phyloP scores from a whole-genome alignment of 2,329 filamentous ascomycete species.

The Penicillium rolfsii region DNA sequence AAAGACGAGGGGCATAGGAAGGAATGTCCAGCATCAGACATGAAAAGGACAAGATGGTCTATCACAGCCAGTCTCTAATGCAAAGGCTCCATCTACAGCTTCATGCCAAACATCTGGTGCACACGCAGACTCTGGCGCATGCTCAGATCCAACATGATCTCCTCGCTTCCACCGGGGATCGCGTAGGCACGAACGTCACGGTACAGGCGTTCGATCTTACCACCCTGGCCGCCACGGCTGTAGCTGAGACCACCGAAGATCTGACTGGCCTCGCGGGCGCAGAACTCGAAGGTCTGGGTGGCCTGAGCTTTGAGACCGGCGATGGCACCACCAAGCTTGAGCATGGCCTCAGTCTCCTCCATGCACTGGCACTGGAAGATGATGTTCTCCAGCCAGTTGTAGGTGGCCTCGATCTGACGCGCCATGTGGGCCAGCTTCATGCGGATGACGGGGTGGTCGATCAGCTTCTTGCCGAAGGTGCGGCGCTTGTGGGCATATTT shows the following conservation, averaged over 20 bases:
- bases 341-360: conserved; percentile 93
- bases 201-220: conserved; percentile 92
- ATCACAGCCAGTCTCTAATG: conserved; percentile 4
- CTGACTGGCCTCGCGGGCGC: conserved; percentile 91
- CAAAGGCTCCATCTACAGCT: conserved; percentile 63
- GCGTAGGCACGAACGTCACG: conserved; percentile 95
- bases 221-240: conserved; percentile 89
- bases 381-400: conserved; percentile 94
- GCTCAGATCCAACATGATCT: conserved; percentile 98
- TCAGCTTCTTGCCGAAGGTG: conserved; percentile 95
- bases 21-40: conserved; percentile 9
- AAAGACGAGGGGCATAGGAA: conserved; percentile 2
- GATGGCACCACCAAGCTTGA: conserved; percentile 92
- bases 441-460: conserved; percentile 95
- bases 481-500: conserved; percentile 97
- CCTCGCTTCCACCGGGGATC: conserved; percentile 92
- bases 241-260: conserved; percentile 96
- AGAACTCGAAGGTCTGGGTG: conserved; percentile 96
- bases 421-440: conserved; percentile 99
- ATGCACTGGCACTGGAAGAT: conserved; percentile 93
- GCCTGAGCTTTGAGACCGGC: conserved; percentile 91
- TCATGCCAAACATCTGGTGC: conserved; percentile 91
- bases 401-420: conserved; percentile 94
- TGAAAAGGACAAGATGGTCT: conserved; percentile 7
- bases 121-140: conserved; percentile 89